Conservation (phyloP, 805 yeast species). For the Saccharomycopsis selenospora region DNA sequence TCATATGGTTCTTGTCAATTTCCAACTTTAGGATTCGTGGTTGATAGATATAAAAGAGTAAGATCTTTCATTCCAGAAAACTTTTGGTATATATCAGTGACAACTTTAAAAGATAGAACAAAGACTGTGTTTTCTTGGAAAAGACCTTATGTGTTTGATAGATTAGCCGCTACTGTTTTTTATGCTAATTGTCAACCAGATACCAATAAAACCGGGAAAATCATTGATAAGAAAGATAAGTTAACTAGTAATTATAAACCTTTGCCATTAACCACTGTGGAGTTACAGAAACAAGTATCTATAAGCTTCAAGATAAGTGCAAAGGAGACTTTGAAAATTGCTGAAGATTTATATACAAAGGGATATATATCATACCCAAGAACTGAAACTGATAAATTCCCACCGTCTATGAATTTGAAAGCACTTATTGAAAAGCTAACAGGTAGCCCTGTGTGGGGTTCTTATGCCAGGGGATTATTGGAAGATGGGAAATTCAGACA, state of each 20-base stretch:
- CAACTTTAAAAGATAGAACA: conserved; percentile 36
- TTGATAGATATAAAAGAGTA: conserved; percentile 78
- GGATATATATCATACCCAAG: conserved; percentile 94
- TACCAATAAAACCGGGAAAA: conserved; percentile 40
- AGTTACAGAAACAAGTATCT: conserved; percentile 81
- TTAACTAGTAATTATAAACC: conserved; percentile 79
- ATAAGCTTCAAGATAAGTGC: conserved; percentile 69
- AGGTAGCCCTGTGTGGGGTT: conserved; percentile 58
- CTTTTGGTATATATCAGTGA: conserved; percentile 68
- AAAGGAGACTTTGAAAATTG: conserved; percentile 64
- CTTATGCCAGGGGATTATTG: conserved; percentile 46
- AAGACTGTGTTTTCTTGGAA: conserved; percentile 55
- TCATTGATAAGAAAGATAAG: conserved; percentile 43
- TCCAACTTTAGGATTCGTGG: conserved; percentile 94
- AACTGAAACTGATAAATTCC: conserved; percentile 91
- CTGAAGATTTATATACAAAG: conserved; percentile 77
- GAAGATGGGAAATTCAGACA: conserved; percentile 39
- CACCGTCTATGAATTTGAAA: conserved; percentile 63
- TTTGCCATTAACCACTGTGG: conserved; percentile 89
- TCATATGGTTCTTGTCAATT: conserved; percentile 95
- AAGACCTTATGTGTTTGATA: conserved; percentile 64
- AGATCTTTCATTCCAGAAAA: conserved; percentile 65
- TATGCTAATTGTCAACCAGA: conserved; percentile 57
- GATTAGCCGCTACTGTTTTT: conserved; percentile 51
- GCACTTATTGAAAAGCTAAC: conserved; percentile 55